phyloP scores from a whole-genome alignment of 2,329 filamentous ascomycete species.

The Pseudohalonectria lignicola region DNA sequence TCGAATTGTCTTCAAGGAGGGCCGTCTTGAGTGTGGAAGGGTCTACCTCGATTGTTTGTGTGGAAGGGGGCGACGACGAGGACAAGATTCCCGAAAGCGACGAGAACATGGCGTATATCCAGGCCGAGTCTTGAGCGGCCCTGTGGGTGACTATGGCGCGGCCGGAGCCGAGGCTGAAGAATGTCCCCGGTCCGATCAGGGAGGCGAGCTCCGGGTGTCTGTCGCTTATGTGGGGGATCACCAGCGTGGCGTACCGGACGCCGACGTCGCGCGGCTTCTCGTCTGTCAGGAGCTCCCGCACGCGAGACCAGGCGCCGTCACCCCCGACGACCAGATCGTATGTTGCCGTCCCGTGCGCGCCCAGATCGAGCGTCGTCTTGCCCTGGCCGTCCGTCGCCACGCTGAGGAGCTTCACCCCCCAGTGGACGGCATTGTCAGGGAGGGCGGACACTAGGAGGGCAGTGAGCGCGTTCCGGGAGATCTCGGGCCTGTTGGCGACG shows the following conservation, averaged over 20 bases:
- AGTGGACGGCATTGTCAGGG: conserved; percentile 21
- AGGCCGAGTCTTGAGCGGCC: conserved; percentile 15
- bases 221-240: conserved; percentile 18
- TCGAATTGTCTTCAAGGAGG: conserved; percentile 8
- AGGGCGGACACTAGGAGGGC: conserved; percentile 20
- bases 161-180: conserved; percentile 21
- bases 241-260: conserved; percentile 23
- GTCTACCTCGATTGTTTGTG: not conserved
- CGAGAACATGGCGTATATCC: conserved; percentile 20
- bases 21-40: conserved; percentile 5
- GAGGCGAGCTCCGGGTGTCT: conserved; percentile 24
- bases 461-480: conserved; percentile 22
- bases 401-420: conserved; percentile 22
- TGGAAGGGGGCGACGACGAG: conserved; percentile 6
- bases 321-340: conserved; percentile 28
- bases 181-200: conserved; percentile 26
- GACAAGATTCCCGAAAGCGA: too few relatives aligned
- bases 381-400: conserved; percentile 7
- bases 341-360: not conserved
- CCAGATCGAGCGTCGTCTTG: conserved; percentile 5
- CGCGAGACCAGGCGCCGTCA: conserved; percentile 27
- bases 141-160: conserved; percentile 24
- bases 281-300: conserved; percentile 22
- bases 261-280: conserved; percentile 25
- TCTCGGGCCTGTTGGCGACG: conserved; percentile 23